Base-by-base conservation (phyloP, 2,329 filamentous ascomycete species). In the Aspergillus floridensis region DNA sequence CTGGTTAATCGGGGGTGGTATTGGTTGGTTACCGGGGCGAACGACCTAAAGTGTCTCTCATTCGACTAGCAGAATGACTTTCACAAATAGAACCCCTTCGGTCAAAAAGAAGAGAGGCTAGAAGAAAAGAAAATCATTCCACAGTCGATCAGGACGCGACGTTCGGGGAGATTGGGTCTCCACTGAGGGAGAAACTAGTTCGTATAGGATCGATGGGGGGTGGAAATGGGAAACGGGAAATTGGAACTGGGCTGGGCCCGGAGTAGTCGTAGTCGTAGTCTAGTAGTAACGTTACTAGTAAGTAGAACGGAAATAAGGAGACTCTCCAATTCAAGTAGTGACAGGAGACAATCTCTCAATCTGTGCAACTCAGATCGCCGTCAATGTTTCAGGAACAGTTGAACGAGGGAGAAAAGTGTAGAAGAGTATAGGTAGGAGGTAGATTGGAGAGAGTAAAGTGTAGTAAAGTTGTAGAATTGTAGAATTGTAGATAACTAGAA, bases 21-120 rank as follows among this genome's bases (percentile, higher is more conserved):
- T 59, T 70, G 70, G 67, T 57, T 70, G 70, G 67, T 74, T 72
- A 71, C 67, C 72, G 66, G 26, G 63, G 71, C 70, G 67, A 73
- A 69, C 67, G 61, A 59, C 38, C 26, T 21, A 41, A 51, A 21
- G 32, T 32, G 41, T 47, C 38, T 55, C 53, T 46, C 24, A 41
- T 49, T 26, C 55, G 38, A 59, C 51, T 55, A 55, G 41, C 46
- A 46, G 32, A 49, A 49, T 41, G 50, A 48, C 51, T 26, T 12
- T 44, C 24, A 38, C 55, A 54, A 16, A 48, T 41, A 54, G 51
- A 51, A 2, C 44, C 48, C 26, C 32, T 52, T 49, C 31, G 35
- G 32, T 14, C 24, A 50, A 32, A 44, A 47, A 47, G 58, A 48
- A 47, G n/a, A 53, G 32, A 14, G 47, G 53, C 53, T 54, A 50